These are phyloP conservation scores for Brassica napus DNA, from an alignment of 345 rosid species.

Conservation along the genomic window DNA sequence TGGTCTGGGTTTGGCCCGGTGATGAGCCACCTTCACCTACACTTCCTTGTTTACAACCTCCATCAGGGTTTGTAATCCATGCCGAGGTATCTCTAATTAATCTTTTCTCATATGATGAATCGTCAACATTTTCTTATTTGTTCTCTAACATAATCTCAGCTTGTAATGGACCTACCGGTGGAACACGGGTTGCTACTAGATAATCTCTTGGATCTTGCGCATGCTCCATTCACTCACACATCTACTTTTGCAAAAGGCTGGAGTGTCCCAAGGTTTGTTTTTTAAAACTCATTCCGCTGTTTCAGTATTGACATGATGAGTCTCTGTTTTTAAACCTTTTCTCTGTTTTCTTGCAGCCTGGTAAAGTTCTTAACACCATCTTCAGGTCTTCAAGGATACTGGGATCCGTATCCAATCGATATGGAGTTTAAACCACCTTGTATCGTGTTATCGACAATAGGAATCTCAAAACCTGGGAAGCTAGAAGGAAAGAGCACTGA, in stretches of 20 bases:
- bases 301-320: background rate
- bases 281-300: background rate
- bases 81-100: slow-evolving; percentile 64
- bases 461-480: slow-evolving; percentile 96
- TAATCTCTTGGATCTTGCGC: slow-evolving; percentile 95
- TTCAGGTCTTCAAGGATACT: slow-evolving; percentile 90
- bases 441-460: slow-evolving; percentile 90
- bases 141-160: slow-evolving; percentile 42
- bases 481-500: slow-evolving; percentile 72
- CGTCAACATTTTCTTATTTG: background rate
- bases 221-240: slow-evolving; percentile 97
- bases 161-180: slow-evolving; percentile 97
- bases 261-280: slow-evolving; percentile 86
- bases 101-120: no score
- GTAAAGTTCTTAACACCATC: slow-evolving; percentile 91
- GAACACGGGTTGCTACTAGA: slow-evolving; percentile 97
- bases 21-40: slow-evolving; percentile 71
- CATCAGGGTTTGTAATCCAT: slow-evolving; percentile 84
- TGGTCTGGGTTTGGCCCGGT: slow-evolving; percentile 99
- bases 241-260: slow-evolving; percentile 99
- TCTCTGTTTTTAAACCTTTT: background rate
- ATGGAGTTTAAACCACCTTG: slow-evolving; percentile 99
- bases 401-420: slow-evolving; percentile 99
- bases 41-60: slow-evolving; percentile 79
- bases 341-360: slow-evolving; percentile 52